Conservation (phyloP, 2,329 filamentous ascomycete genomes). For the Kalaharituber pfeilii region DNA sequence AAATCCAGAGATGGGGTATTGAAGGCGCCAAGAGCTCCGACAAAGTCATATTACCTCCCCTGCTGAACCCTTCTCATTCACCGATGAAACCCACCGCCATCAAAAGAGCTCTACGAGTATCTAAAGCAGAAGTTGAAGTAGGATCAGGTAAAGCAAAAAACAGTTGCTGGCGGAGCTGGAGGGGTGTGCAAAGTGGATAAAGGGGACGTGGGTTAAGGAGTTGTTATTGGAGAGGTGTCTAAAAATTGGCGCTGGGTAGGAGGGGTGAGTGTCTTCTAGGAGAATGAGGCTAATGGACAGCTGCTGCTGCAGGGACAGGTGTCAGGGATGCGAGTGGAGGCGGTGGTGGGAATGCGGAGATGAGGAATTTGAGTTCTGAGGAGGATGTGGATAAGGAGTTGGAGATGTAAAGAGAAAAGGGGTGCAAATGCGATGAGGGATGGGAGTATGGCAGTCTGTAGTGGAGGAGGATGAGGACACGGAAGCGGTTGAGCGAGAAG, state of each 20-base stretch:
- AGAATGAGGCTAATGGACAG: constrained; percentile 3
- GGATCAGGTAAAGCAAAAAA: constrained; percentile 50
- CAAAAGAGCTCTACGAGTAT: constrained; percentile 48
- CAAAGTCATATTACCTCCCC: background rate
- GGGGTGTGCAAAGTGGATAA: constrained; percentile 46
- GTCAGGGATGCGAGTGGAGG: no score
- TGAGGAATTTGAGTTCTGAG: background rate
- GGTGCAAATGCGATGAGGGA: constrained; percentile 2
- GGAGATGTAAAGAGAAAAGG: background rate
- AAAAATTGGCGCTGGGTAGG: constrained; percentile 46
- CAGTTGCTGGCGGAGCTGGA: constrained; percentile 47
- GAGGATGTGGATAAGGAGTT: background rate
- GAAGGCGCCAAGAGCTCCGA: background rate
- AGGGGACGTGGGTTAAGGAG: constrained; percentile 64
- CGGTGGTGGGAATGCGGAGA: constrained; percentile 3
- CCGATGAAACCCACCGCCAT: constrained; percentile 27
- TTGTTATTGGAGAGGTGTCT: constrained; percentile 57
- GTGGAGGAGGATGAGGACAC: constrained; percentile 6
- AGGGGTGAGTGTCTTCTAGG: constrained; percentile 5
- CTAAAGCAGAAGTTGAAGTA: constrained; percentile 50
- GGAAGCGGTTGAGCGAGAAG: constrained; percentile 10
- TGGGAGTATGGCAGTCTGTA: constrained; percentile 4
- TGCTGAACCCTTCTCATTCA: constrained; percentile 13
- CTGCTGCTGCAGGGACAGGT: constrained; percentile 2
- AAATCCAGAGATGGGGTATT: background rate